Base-by-base conservation (phyloP, 2,329 filamentous ascomycete species). In the Diaporthe sp. region DNA sequence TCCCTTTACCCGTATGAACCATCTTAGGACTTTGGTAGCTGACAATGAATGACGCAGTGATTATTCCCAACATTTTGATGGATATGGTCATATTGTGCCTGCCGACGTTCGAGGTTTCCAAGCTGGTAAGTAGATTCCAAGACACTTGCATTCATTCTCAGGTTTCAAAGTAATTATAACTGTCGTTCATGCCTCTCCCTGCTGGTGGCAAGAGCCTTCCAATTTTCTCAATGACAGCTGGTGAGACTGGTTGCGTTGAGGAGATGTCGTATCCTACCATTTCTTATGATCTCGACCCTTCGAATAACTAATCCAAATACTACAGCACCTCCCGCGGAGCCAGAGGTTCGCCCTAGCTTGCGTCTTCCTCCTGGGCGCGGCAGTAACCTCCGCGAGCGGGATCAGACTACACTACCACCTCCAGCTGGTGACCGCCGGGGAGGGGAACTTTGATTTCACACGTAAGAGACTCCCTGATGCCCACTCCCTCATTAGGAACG, bases 341-440 rank as follows among this genome's bases (percentile, higher is more conserved):
- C 55, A 65, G 32, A 65, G 55, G 22, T 17, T 65, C 35, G 70
- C 58, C 12, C 35, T 72, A 17, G 70, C 22, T 0, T 32, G 30
- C 47, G 50, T 63, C 9, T 72, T 72, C 58, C 59, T 72, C n/a
- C 47, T 72, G 7, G 70, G 70, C 15, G 56, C 58, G 19, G n/a
- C 61, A 5, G 58, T 72, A 17, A 63, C 55, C 7, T 65, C 59
- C 6, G 70, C 70, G 22, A 72, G 70, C 47, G 50, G 53, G 39
- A 58, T 71, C 51, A 47, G 55, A 7, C 39, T 71, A 42, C 17
- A 71, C n/a, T 37, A 61, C 25, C 44, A 66, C 22, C 32, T 66
- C 7, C 32, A 37, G 63, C 30, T 66, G 8, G 63, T 66, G 12
- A 22, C 19, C 10, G 12, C 39, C 7, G 59, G 59, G 12, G 39